Evolutionary conservation across 345 rosid species (phyloP), one percentile per base, ranked within the genome.

Genomic region (Luvunga scandens): DNA sequence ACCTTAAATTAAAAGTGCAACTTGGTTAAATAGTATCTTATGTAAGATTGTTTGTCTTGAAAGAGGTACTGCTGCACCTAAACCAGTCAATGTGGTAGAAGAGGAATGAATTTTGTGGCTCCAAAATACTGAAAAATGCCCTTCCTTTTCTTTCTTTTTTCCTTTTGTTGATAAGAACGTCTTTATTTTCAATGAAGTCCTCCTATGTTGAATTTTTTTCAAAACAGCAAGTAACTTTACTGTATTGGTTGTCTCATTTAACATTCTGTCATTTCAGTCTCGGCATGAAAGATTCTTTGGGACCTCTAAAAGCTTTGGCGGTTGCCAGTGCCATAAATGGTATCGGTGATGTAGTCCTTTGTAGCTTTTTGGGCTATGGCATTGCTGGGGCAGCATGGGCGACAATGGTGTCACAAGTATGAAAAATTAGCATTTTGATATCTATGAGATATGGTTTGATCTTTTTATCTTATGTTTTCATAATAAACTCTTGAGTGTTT

Each of bases 331-430:
- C 84, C 73, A 86, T 95, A 75, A 95, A 95, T 84, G 94, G 90
- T 60, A 79, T 89, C 36, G 98, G 99, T 75, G 97, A 90, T 78
- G 73, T 92, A 77, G 86, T 91, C 79, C 84, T 95, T 68, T 95
- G 99, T 86, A 88, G 84, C 61, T 85, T 89, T 83, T 83, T 93
- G 76, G 96, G 93, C 67, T 91, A 88, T 72, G 98, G 99, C 59
- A 91, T 93, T 65, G 88, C 91, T n/a, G 99, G 99, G 62, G 98
- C 98, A 45, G 99, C 99, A 73, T 93, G 93, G 96, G 94, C 97
- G 45, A 92, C 99, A 55, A 84, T 91, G 89, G 86, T 81, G 61
- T 95, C 99, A 60, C 99, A 95, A 83, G 99, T 95, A 81, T 60
- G 83, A 53, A 45, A 28, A 69, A 39, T 67, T 24, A 61, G 30